Percentiles rank a stretch among this genome's conserved stretches.
Conservation (phyloP, 805 yeast genomes). For the Saccharomycopsis olivae region DNA sequence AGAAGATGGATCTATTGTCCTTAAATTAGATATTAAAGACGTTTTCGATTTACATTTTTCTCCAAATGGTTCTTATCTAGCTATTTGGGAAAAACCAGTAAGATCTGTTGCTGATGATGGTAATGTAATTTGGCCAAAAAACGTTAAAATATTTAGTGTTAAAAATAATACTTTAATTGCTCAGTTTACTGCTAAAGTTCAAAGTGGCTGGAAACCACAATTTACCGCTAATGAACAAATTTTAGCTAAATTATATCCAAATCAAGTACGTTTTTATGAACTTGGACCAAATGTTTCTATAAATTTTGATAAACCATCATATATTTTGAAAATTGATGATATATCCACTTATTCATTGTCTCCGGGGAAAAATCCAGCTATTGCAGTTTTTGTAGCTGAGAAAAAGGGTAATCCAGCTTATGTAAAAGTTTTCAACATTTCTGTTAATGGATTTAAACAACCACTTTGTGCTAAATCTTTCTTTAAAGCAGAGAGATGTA, state of each 20-base stretch:
- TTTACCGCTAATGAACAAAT: conserved; percentile 72
- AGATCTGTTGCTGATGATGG: conserved; percentile 37
- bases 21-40: conserved; percentile 46
- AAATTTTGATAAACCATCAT: conserved; percentile 42
- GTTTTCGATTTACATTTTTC: conserved; percentile 79
- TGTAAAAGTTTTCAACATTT: conserved; percentile 74
- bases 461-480: conserved; percentile 81
- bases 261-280: conserved; percentile 63
- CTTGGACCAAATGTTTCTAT: conserved; percentile 30
- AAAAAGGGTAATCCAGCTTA: conserved; percentile 80
- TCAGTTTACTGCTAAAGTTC: conserved; percentile 68
- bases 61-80: conserved; percentile 73
- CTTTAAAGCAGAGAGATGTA: conserved; percentile 92
- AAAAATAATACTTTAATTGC: conserved; percentile 37
- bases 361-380: conserved; percentile 82
- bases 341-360: conserved; percentile 57
- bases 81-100: conserved; percentile 85
- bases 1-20: conserved; percentile 38
- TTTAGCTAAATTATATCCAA: conserved; percentile 46
- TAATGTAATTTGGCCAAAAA: conserved; percentile 48
- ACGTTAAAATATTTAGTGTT: conserved; percentile 68
- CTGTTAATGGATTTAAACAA: conserved; percentile 41
- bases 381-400: conserved; percentile 88
- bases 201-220: conserved; percentile 89
- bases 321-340: conserved; percentile 45